Percentiles rank a stretch among this genome's conserved stretches.
These are phyloP conservation scores for Colletotrichum somersetense DNA, from an alignment of 2,329 filamentous ascomycete genomes.

Conservation along the genomic window DNA sequence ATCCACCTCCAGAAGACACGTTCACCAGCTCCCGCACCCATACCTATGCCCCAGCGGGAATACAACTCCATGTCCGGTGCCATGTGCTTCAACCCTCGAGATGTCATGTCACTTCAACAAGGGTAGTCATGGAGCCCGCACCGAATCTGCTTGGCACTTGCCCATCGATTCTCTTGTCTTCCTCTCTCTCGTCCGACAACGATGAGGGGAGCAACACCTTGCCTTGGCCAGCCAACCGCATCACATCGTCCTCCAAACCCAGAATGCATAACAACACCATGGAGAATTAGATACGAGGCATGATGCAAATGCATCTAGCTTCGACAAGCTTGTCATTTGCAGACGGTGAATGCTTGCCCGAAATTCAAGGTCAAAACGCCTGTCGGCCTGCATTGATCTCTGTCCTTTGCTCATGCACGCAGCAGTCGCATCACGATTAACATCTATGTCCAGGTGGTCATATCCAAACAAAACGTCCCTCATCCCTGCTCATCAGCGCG, in stretches of 20 bases:
- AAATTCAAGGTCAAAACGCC: not conserved
- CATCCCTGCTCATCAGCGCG: slow-evolving; percentile 24
- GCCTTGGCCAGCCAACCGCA: not conserved
- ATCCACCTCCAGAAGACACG: slow-evolving; percentile 8
- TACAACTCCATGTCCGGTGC: slow-evolving; percentile 31
- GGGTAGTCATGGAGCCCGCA: slow-evolving; percentile 28
- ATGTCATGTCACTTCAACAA: slow-evolving; percentile 26
- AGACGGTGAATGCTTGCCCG: not conserved
- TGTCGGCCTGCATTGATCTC: slow-evolving; percentile 16
- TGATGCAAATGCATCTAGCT: slow-evolving; percentile 4
- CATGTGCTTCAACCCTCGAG: slow-evolving; percentile 20
- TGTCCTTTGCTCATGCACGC: slow-evolving; percentile 26
- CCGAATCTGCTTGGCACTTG: slow-evolving; percentile 11
- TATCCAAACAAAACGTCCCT: slow-evolving; percentile 32
- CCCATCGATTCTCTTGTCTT: slow-evolving; percentile 1
- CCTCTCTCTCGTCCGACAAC: not conserved
- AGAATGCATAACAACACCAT: slow-evolving; percentile 3
- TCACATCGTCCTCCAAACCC: not conserved
- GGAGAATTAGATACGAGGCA: slow-evolving; percentile 6
- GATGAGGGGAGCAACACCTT: not conserved
- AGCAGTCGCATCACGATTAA: slow-evolving; percentile 29
- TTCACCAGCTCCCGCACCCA: slow-evolving; percentile 3
- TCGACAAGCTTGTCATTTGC: not conserved
- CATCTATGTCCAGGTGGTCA: slow-evolving; percentile 9
- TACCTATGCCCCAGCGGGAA: slow-evolving; percentile 1